phyloP scores from a whole-genome alignment of 208 protist species.

The Acanthamoeba sp. region DNA sequence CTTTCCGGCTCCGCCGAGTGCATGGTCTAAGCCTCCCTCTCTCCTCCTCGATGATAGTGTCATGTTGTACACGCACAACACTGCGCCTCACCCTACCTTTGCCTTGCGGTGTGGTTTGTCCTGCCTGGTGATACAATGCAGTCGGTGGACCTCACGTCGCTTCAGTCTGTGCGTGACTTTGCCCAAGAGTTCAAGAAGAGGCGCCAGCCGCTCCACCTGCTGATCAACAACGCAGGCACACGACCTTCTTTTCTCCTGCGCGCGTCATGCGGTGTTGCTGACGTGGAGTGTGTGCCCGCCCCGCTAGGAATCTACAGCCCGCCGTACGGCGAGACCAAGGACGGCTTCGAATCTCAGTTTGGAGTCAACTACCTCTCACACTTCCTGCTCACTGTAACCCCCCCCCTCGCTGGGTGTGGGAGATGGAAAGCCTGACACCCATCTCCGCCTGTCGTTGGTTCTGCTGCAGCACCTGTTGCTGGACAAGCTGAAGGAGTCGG shows the following conservation, averaged over 20 bases:
- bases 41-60: background rate
- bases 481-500: slow-evolving; percentile 46
- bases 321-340: slow-evolving; percentile 2
- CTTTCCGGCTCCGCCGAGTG: background rate
- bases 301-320: slow-evolving; percentile 18
- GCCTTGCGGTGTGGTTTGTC: background rate
- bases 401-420: background rate
- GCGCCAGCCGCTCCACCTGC: background rate
- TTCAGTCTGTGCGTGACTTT: slow-evolving; percentile 33
- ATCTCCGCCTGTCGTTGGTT: too few relatives aligned
- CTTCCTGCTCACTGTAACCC: slow-evolving; percentile 41
- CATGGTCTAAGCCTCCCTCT: background rate
- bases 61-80: background rate
- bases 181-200: slow-evolving; percentile 16
- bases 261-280: background rate
- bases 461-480: slow-evolving; percentile 9
- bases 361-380: slow-evolving; percentile 41
- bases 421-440: too few relatives aligned
- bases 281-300: background rate
- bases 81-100: too few relatives aligned
- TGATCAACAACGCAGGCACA: slow-evolving; percentile 25
- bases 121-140: background rate
- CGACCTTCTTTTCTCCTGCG: background rate
- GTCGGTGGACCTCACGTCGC: slow-evolving; percentile 38
- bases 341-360: slow-evolving; percentile 51